Conservation (phyloP, 2,329 filamentous ascomycete species). For the Fusarium gaditjirri region DNA sequence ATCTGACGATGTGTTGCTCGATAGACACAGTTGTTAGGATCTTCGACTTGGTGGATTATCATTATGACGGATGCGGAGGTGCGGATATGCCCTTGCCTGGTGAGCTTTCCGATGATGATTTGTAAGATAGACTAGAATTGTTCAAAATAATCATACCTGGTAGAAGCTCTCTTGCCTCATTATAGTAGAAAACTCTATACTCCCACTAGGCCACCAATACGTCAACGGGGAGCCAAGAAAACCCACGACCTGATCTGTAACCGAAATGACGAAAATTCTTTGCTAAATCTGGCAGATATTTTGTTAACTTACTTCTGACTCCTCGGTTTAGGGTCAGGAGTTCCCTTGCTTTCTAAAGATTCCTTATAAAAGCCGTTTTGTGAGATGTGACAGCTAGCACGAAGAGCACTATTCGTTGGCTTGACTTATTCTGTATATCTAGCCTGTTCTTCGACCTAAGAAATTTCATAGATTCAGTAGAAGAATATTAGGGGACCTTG, state of each 20-base stretch:
- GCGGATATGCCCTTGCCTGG: not conserved
- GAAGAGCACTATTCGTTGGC: too few species aligned
- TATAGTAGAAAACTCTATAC: not conserved
- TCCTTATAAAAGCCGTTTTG: too few species aligned
- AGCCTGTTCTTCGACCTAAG: too few species aligned
- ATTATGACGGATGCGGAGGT: not conserved
- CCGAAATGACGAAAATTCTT: too few species aligned
- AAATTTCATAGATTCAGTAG: too few species aligned
- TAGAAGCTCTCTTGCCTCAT: not conserved
- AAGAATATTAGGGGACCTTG: too few species aligned
- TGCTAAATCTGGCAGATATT: too few species aligned
- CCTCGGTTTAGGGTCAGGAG: too few species aligned
- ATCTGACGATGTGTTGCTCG: not conserved
- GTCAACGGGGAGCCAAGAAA: not conserved
- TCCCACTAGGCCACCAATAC: not conserved
- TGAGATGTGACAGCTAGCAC: too few species aligned
- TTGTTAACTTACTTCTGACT: too few species aligned
- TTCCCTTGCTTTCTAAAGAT: too few species aligned
- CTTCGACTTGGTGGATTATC: rapidly evolving
- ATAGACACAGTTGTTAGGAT: not conserved
- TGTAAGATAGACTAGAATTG: not conserved
- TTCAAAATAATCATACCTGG: not conserved
- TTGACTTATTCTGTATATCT: too few species aligned
- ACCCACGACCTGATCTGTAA: not conserved
- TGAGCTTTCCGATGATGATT: not conserved